Percentiles rank a stretch among this genome's conserved stretches.
These are phyloP conservation scores for Neurospora sp. DNA, from an alignment of 495 filamentous ascomycete species.

Conservation along the genomic window DNA sequence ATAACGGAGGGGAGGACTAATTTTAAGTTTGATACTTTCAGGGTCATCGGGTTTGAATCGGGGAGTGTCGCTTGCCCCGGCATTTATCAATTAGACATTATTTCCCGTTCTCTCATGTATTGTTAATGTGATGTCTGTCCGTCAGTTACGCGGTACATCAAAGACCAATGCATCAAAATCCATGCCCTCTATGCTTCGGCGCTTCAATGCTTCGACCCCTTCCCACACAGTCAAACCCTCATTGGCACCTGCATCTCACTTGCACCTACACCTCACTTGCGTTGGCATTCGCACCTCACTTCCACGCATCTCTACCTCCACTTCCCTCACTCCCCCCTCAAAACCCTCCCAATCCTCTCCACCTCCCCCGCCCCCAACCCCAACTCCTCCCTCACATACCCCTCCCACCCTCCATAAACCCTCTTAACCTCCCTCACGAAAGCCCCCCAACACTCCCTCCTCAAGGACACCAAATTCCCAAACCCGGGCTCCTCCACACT, in stretches of 20 bases:
- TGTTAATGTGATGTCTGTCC: not conserved
- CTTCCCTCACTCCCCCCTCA: not conserved
- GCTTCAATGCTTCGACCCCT: not conserved
- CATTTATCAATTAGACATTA: not conserved
- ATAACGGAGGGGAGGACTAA: not conserved
- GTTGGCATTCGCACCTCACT: not conserved
- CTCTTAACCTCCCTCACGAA: slow-evolving; percentile 27
- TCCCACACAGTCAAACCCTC: not conserved
- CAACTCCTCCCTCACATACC: slow-evolving; percentile 28
- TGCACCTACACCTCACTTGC: not conserved
- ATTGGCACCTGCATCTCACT: not conserved
- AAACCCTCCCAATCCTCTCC: slow-evolving; percentile 31
- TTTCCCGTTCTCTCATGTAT: not conserved
- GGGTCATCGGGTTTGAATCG: not conserved
- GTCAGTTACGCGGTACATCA: not conserved
- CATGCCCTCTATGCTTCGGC: not conserved
- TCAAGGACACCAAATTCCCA: slow-evolving; percentile 28
- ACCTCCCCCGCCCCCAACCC: slow-evolving; percentile 33
- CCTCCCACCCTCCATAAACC: slow-evolving; percentile 33
- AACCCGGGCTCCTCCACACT: slow-evolving; percentile 29
- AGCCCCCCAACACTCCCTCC: slow-evolving; percentile 26
- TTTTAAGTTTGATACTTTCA: not conserved
- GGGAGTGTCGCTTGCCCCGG: not conserved
- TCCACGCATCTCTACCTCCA: too few relatives aligned
- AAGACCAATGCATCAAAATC: not conserved